Percentiles rank a stretch among this genome's conserved stretches.
Conservation (phyloP, 1,139 yeast genomes). For the Zygoascus sp. region DNA sequence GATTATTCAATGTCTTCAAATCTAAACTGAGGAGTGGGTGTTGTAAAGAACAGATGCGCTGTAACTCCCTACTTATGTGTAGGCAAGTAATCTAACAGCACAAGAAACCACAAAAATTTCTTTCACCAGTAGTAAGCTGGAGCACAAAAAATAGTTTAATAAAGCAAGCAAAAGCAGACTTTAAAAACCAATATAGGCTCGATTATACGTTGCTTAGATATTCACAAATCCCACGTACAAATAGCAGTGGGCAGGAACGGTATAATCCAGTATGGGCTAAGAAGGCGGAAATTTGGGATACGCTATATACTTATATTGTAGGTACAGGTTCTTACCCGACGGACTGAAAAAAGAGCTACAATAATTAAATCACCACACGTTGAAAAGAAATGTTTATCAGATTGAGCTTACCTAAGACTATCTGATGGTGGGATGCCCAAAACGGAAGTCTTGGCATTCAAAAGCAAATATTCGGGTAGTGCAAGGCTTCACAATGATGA, state of each 20-base stretch:
- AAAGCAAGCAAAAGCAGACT: background rate
- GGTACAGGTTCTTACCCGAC: background rate
- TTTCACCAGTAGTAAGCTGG: background rate
- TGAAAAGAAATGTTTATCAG: slow-evolving; percentile 1
- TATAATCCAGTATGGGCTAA: background rate
- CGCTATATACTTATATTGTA: background rate
- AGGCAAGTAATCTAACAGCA: background rate
- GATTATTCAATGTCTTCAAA: background rate
- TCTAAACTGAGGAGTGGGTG: background rate
- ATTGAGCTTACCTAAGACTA: slow-evolving; percentile 5
- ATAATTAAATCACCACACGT: background rate
- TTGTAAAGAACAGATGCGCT: background rate
- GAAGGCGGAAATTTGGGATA: slow-evolving; percentile 1
- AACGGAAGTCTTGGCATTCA: background rate
- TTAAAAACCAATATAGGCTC: background rate
- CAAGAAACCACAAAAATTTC: background rate
- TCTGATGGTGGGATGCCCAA: slow-evolving; percentile 1
- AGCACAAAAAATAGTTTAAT: background rate
- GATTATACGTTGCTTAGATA: background rate
- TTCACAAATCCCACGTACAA: too few species aligned
- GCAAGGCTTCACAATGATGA: too few species aligned
- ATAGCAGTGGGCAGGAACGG: background rate
- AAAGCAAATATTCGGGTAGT: background rate
- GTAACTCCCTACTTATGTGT: too few species aligned
- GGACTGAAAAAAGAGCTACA: background rate